Evolutionary conservation across 495 filamentous ascomycete genomes (phyloP).

Genomic region (Podospora fimiseda): DNA sequence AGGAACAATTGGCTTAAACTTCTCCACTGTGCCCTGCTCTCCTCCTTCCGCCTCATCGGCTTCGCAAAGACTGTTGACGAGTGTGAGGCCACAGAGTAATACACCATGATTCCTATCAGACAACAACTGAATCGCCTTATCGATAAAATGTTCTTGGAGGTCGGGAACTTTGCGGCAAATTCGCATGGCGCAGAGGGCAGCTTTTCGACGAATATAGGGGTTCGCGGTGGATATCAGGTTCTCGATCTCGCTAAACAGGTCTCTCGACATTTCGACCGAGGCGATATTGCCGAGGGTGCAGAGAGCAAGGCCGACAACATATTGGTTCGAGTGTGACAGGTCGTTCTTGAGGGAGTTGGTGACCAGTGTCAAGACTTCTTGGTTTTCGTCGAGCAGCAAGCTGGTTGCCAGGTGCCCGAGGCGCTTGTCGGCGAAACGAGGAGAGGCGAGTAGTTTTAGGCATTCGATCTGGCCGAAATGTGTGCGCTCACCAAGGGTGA

Average conservation of each 20-base stretch:
- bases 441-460: constrained; percentile 91
- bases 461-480: constrained; percentile 99
- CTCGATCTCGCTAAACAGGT: constrained; percentile 93
- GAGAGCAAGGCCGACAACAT: constrained; percentile 92
- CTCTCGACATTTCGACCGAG: constrained; percentile 96
- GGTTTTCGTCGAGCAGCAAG: constrained; percentile 93
- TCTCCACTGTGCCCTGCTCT: constrained; percentile 78
- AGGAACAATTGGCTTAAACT: constrained; percentile 74
- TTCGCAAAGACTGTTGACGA: constrained; percentile 89
- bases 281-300: constrained; percentile 97
- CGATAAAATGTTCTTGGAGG: constrained; percentile 92
- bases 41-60: constrained; percentile 84
- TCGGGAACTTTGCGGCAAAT: constrained; percentile 98
- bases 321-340: constrained; percentile 94
- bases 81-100: constrained; percentile 80
- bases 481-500: constrained; percentile 95
- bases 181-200: constrained; percentile 98
- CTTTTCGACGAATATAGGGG: constrained; percentile 94
- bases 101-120: constrained; percentile 93
- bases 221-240: constrained; percentile 83
- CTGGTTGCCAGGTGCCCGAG: constrained; percentile 95
- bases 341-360: constrained; percentile 98
- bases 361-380: constrained; percentile 93
- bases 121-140: constrained; percentile 83
- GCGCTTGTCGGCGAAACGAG: constrained; percentile 95